These are phyloP conservation scores for Colletotrichum euphorbiae DNA, from an alignment of 2,329 filamentous ascomycete species.

Conservation along the genomic window DNA sequence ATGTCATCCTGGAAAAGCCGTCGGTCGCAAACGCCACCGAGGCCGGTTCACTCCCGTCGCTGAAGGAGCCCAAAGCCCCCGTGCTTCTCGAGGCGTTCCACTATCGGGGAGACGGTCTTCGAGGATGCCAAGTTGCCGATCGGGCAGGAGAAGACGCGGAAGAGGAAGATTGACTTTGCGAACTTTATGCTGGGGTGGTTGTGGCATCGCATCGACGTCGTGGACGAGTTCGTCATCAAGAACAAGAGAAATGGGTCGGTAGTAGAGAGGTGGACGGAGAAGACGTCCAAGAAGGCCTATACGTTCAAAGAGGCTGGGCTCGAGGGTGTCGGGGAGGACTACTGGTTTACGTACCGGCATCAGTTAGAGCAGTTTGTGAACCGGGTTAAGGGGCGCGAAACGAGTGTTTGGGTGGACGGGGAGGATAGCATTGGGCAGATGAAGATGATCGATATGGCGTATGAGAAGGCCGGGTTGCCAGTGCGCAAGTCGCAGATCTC, in stretches of 20 bases:
- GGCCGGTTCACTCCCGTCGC: constrained; percentile 53
- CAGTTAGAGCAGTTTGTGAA: constrained; percentile 63
- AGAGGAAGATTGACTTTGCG: constrained; percentile 46
- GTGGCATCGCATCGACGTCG: constrained; percentile 52
- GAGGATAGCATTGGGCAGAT: constrained; percentile 59
- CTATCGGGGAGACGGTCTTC: constrained; percentile 45
- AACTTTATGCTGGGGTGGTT: constrained; percentile 45
- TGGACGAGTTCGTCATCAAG: constrained; percentile 50
- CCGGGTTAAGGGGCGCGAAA: constrained; percentile 52
- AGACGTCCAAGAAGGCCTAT: constrained; percentile 49
- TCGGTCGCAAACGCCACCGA: constrained; percentile 58
- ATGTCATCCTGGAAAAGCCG: constrained; percentile 68
- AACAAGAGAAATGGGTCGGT: constrained; percentile 39
- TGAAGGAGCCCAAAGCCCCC: constrained; percentile 50
- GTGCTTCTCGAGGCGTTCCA: constrained; percentile 67
- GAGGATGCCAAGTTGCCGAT: constrained; percentile 39
- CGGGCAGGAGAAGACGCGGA: constrained; percentile 43
- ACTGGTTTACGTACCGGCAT: constrained; percentile 59
- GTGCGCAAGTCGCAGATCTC: constrained; percentile 41
- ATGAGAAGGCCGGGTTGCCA: constrained; percentile 50
- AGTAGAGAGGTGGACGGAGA: constrained; percentile 44
- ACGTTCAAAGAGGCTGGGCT: constrained; percentile 49
- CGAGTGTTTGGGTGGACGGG: constrained; percentile 53
- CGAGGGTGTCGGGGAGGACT: constrained; percentile 48
- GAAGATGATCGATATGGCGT: constrained; percentile 60